Evolutionary conservation across 805 yeast genomes (phyloP), one percentile per base, ranked within the genome.

Genomic region (Jamesozyma spencerorum): DNA sequence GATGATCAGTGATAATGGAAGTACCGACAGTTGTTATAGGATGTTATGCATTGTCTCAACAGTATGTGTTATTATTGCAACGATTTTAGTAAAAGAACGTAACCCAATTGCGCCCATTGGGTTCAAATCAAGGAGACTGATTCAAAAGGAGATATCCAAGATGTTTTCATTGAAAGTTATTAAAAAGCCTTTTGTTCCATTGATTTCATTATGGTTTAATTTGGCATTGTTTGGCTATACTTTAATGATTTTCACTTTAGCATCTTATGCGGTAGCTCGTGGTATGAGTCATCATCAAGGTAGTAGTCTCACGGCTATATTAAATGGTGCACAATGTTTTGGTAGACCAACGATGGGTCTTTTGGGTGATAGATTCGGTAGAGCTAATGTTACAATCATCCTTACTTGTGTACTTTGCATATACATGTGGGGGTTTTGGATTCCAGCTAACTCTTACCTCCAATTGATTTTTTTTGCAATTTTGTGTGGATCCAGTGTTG

Each of bases 281-380:
- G 86, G 85, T 0, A 50, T 66, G 33, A 43, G 70, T 0, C 36
- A 62, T 4, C 56, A 57, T 20, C 66, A 72, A 39, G 75, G 73
- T 14, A 22, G 26, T 10, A 22, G 26, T 65, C 77, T 4, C 57
- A 66, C 72, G 3, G 75, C 74, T 1, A 60, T 68, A 10, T 51
- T 71, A 41, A 72, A 70, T 45, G 63, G 68, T 10, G 62, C 68
- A 0, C 79, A 74, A 48, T 57, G 65, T 3, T 43, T 71, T 14
- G 78, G 78, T 5, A 60, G 79, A 48, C 75, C 77, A 1, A 4
- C 53, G 8, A 64, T 72, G 51, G 79, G 79, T 0, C 46, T 60
- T 3, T 26, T 60, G 1, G 69, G 73, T 40, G 77, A 72, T 41
- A 56, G 52, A 30, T 49, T 57, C 36, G 79, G 79, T 1, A 59